Evolutionary conservation across 225 moss, liverwort and hornwort genomes (phyloP).

Genomic region (Polytrichum commune): DNA sequence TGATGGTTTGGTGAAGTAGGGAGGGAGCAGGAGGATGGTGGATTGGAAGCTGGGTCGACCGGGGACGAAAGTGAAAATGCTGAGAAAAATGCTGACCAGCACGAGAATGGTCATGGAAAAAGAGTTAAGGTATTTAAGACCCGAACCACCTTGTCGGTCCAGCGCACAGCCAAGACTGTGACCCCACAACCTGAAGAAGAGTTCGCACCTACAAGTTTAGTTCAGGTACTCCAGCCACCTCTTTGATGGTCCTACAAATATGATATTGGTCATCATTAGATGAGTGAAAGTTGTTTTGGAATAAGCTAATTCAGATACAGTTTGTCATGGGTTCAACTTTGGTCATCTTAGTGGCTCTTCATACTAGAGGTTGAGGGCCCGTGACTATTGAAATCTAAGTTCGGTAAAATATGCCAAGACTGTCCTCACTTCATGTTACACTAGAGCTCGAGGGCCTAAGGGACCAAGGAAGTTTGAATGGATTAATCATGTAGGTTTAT

Average conservation of each 20-base stretch:
- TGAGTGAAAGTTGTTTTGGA: not conserved
- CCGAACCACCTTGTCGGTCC: conserved; percentile 12
- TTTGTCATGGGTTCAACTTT: too few relatives aligned
- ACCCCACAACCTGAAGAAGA: conserved; percentile 10
- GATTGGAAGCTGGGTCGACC: conserved; percentile 16
- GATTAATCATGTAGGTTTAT: too few relatives aligned
- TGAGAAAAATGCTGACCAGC: conserved; percentile 11
- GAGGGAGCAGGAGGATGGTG: conserved; percentile 28
- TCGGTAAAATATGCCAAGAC: too few relatives aligned
- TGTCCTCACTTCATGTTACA: too few relatives aligned
- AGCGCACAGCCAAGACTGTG: conserved; percentile 18
- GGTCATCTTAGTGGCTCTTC: too few relatives aligned
- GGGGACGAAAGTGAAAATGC: conserved; percentile 9
- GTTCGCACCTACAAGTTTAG: conserved; percentile 12
- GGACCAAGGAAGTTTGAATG: too few relatives aligned
- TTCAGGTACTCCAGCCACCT: conserved; percentile 17
- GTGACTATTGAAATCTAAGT: too few relatives aligned
- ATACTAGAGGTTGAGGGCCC: too few relatives aligned
- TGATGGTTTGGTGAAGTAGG: conserved; percentile 9
- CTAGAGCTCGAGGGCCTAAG: too few relatives aligned
- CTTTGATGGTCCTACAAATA: too few relatives aligned
- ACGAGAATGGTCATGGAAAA: conserved; percentile 12
- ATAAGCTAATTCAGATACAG: too few relatives aligned
- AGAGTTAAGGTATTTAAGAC: conserved; percentile 8
- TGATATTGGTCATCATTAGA: too few relatives aligned